These are phyloP conservation scores for Fusarium sp. DNA, from an alignment of 2,329 filamentous ascomycete genomes.

Conservation along the genomic window DNA sequence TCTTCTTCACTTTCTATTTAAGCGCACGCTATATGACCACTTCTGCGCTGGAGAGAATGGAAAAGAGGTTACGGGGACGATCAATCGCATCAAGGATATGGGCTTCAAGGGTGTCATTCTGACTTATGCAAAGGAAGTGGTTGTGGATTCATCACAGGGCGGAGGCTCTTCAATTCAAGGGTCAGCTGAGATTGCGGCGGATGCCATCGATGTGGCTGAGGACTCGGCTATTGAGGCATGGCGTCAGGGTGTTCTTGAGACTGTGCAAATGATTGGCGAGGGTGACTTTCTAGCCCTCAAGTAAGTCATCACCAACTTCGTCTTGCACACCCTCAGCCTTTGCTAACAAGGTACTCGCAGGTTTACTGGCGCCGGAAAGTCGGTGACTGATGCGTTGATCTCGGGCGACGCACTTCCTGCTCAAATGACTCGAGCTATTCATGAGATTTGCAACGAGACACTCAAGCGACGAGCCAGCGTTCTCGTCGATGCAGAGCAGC, in stretches of 20 bases:
- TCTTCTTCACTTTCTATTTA: conserved; percentile 63
- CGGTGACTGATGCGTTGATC: conserved; percentile 41
- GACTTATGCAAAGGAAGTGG: conserved; percentile 64
- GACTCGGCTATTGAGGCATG: conserved; percentile 54
- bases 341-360: conserved; percentile 37
- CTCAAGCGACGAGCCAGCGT: conserved; percentile 56
- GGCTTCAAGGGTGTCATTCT: conserved; percentile 69
- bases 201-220: conserved; percentile 53
- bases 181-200: conserved; percentile 58
- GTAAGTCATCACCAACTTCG: conserved; percentile 43
- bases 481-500: conserved; percentile 62
- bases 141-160: conserved; percentile 56
- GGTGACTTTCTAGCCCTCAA: conserved; percentile 57
- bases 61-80: conserved; percentile 60
- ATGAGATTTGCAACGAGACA: conserved; percentile 60
- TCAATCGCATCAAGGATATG: conserved; percentile 59
- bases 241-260: conserved; percentile 51
- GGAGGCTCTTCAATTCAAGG: conserved; percentile 31
- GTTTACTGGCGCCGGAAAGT: conserved; percentile 61
- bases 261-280: conserved; percentile 51
- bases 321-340: background rate
- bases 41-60: conserved; percentile 69
- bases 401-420: conserved; percentile 46
- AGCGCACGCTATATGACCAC: conserved; percentile 67
- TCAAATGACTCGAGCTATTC: conserved; percentile 53